phyloP scores from a whole-genome alignment of 2,329 filamentous ascomycete species.

The Trichophyton benhamiae region DNA sequence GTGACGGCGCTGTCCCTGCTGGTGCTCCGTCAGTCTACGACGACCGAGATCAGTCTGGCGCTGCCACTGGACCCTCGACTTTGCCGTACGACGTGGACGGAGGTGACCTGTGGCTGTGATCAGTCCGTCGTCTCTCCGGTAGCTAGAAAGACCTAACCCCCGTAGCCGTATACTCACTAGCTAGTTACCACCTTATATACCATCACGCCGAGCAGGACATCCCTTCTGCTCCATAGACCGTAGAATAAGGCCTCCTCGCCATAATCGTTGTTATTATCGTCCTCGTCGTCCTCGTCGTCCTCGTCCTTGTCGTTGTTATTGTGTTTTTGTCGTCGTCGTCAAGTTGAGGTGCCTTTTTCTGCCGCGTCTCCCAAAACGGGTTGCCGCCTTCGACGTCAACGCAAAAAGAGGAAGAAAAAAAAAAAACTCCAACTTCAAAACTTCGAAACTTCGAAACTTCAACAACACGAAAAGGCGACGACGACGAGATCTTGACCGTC shows the following conservation, averaged over 20 bases:
- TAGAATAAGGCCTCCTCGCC: no score
- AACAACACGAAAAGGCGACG: neutral
- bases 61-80: neutral
- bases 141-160: no score
- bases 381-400: neutral
- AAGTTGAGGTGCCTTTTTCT: neutral
- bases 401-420: neutral
- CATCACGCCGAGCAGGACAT: no score
- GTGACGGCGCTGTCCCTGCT: neutral
- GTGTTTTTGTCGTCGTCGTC: no score
- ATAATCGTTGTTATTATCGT: no score
- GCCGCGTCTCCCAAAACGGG: neutral
- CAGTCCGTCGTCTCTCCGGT: neutral
- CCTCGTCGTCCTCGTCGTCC: no score
- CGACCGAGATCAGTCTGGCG: neutral
- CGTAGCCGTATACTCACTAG: no score
- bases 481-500: neutral
- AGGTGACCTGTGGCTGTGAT: neutral
- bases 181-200: no score
- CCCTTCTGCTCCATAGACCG: no score
- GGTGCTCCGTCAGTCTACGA: neutral
- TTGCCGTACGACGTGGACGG: neutral
- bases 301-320: no score
- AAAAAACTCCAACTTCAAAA: neutral
- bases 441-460: neutral